phyloP scores from a whole-genome alignment of 768 basidiomycete species.

The Rhodosporidiobolus odoratus region DNA sequence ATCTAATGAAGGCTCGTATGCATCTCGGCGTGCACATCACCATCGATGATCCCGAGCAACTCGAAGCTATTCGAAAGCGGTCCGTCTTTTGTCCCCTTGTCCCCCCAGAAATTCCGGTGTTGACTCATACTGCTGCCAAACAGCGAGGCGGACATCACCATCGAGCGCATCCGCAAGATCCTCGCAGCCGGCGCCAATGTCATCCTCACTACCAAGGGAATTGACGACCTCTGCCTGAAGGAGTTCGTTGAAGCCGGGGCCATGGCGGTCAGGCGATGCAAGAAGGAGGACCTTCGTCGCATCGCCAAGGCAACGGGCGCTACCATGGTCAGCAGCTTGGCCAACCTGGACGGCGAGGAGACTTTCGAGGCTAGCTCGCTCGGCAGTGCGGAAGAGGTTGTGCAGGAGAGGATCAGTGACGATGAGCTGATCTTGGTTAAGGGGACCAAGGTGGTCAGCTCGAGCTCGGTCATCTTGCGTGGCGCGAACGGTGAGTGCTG shows the following conservation, averaged over 20 bases:
- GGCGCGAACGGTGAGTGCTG: conserved; percentile 65
- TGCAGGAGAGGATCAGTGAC: conserved; percentile 95
- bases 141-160: conserved; percentile 90
- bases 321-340: conserved; percentile 81
- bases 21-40: conserved; percentile 95
- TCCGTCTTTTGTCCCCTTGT: conserved; percentile 45
- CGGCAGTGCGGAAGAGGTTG: conserved; percentile 90
- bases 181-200: conserved; percentile 94
- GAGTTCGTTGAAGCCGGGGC: conserved; percentile 99
- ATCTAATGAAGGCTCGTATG: conserved; percentile 93
- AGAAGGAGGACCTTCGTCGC: conserved; percentile 92
- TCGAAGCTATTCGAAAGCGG: conserved; percentile 94
- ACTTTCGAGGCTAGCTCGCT: conserved; percentile 87
- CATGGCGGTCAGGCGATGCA: conserved; percentile 95
- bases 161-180: conserved; percentile 93
- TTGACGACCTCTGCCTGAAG: conserved; percentile 94
- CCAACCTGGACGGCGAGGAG: conserved; percentile 95
- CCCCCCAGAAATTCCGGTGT: too few relatives aligned
- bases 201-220: conserved; percentile 93
- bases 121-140: background rate
- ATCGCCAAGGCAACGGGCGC: conserved; percentile 97
- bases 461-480: conserved; percentile 82
- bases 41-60: conserved; percentile 89
- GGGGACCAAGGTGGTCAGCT: conserved; percentile 93
- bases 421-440: conserved; percentile 96